Evolutionary conservation across 768 basidiomycete genomes (phyloP).

Genomic region (Heimioporus sp.): DNA sequence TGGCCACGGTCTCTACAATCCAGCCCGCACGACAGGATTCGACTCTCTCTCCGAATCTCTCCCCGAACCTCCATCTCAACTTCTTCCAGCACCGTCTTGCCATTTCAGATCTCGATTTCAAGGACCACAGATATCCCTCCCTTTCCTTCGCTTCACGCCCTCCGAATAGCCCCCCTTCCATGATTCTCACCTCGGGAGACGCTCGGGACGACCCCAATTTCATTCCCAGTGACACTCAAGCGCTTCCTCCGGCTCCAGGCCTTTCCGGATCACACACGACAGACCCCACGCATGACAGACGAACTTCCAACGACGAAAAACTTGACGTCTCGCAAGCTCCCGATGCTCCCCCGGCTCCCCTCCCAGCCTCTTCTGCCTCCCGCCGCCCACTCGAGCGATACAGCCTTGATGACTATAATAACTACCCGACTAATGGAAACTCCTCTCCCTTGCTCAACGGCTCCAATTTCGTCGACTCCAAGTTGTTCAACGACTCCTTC

Average conservation of each 20-base stretch:
- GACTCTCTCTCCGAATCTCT: constrained; percentile 25
- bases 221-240: constrained; percentile 12
- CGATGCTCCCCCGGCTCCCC: constrained; percentile 25
- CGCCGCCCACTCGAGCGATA: constrained; percentile 52
- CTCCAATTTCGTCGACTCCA: constrained; percentile 25
- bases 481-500: constrained; percentile 28
- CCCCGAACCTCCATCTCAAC: constrained; percentile 35
- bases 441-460: constrained; percentile 24
- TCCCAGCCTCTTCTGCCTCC: constrained; percentile 43
- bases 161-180: constrained; percentile 25
- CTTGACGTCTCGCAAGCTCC: constrained; percentile 14
- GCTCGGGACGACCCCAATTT: constrained; percentile 20
- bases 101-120: constrained; percentile 59
- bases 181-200: constrained; percentile 30
- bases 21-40: constrained; percentile 44
- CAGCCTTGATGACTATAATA: constrained; percentile 45
- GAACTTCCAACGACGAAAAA: constrained; percentile 23
- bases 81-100: constrained; percentile 52
- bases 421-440: constrained; percentile 16
- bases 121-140: constrained; percentile 58
- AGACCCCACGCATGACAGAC: constrained; percentile 21
- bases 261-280: constrained; percentile 12
- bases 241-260: constrained; percentile 11
- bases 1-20: constrained; percentile 50
- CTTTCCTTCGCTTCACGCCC: constrained; percentile 25